phyloP scores from a whole-genome alignment of 2,329 filamentous ascomycete genomes.

The Cryphonectria parasitica region DNA sequence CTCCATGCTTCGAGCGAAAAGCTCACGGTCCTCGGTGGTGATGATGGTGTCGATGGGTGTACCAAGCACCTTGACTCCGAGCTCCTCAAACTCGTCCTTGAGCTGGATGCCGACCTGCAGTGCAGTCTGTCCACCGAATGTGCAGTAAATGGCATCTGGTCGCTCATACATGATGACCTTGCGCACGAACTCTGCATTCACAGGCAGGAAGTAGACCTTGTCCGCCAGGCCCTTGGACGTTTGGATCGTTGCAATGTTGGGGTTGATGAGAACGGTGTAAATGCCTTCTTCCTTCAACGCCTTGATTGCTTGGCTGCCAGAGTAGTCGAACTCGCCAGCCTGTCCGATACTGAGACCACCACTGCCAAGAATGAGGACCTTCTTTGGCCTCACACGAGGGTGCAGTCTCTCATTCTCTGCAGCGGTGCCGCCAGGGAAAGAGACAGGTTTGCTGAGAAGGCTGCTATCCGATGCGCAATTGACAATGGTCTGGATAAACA shows the following conservation, averaged over 20 bases:
- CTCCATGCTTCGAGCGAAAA: slow-evolving; percentile 98
- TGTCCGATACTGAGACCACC: slow-evolving; percentile 97
- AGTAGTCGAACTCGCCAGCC: slow-evolving; percentile 98
- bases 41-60: slow-evolving; percentile 98
- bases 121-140: slow-evolving; percentile 96
- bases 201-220: slow-evolving; percentile 98
- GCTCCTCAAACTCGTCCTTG: slow-evolving; percentile 91
- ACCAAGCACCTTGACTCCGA: slow-evolving; percentile 92
- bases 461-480: slow-evolving; percentile 69
- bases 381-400: slow-evolving; percentile 85
- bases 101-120: slow-evolving; percentile 96
- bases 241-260: slow-evolving; percentile 98
- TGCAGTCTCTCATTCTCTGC: slow-evolving; percentile 78
- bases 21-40: slow-evolving; percentile 95
- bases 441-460: slow-evolving; percentile 72
- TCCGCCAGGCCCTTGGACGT: slow-evolving; percentile 97
- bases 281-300: slow-evolving; percentile 97
- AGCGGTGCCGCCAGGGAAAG: slow-evolving; percentile 82
- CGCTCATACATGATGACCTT: slow-evolving; percentile 96
- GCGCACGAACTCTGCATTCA: slow-evolving; percentile 94
- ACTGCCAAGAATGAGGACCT: slow-evolving; percentile 90
- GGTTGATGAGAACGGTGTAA: slow-evolving; percentile 97
- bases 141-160: slow-evolving; percentile 95
- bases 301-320: slow-evolving; percentile 97
- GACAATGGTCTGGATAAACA: slow-evolving; percentile 86